phyloP scores from a whole-genome alignment of 2,329 filamentous ascomycete genomes.

The Samsoniella hepiali region DNA sequence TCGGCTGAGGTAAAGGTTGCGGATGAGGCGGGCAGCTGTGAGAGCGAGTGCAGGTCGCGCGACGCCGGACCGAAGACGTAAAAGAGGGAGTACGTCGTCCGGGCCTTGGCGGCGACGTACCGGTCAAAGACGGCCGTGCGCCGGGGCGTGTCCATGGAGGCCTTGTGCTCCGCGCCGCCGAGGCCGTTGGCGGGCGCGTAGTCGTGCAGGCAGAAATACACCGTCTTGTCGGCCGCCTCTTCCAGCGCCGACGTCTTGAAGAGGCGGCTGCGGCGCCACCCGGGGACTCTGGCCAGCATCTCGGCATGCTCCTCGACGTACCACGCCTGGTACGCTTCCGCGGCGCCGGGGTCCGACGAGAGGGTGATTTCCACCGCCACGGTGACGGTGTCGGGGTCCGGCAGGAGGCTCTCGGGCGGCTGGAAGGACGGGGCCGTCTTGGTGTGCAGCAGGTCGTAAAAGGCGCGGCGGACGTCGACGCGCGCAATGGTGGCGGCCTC shows the following conservation, averaged over 20 bases:
- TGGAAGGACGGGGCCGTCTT: constrained; percentile 55
- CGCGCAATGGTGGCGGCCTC: constrained; percentile 54
- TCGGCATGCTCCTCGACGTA: constrained; percentile 70
- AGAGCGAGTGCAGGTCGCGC: constrained; percentile 61
- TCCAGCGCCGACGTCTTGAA: constrained; percentile 64
- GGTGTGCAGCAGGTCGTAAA: constrained; percentile 64
- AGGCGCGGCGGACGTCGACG: constrained; percentile 63
- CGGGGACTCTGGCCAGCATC: constrained; percentile 69
- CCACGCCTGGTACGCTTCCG: constrained; percentile 61
- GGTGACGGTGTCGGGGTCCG: constrained; percentile 57
- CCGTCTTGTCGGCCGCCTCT: constrained; percentile 35
- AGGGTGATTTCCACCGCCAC: constrained; percentile 60
- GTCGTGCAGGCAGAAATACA: constrained; percentile 68
- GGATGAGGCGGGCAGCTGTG: constrained; percentile 41
- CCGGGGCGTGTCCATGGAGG: constrained; percentile 61
- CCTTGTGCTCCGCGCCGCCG: constrained; percentile 60
- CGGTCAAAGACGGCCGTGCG: constrained; percentile 55
- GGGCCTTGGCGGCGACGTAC: constrained; percentile 53
- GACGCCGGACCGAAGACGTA: constrained; percentile 77
- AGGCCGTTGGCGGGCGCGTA: constrained; percentile 66
- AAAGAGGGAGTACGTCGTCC: constrained; percentile 67
- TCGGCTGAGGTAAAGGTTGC: constrained; percentile 55
- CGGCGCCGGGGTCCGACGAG: constrained; percentile 46
- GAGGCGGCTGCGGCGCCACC: constrained; percentile 72
- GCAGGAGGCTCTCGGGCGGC: constrained; percentile 56